phyloP scores from a whole-genome alignment of 2,329 filamentous ascomycete genomes.

The Fusarium gaditjirri region DNA sequence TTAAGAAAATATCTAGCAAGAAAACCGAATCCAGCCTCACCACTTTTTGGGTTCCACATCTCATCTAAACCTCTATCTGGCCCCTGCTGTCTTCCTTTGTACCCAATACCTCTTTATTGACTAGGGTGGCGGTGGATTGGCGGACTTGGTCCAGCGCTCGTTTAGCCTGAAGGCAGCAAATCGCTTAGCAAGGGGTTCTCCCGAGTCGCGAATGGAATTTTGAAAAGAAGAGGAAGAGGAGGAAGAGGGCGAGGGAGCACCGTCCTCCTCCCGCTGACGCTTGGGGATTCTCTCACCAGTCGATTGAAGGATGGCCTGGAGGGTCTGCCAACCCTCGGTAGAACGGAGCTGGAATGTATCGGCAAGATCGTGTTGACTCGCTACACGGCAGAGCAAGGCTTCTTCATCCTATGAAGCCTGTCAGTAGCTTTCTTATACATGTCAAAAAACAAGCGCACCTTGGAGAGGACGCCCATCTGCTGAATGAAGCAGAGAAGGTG shows the following conservation, averaged over 20 bases:
- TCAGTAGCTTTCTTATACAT: background rate
- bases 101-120: conserved; percentile 25
- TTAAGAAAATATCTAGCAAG: conserved; percentile 18
- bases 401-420: conserved; percentile 79
- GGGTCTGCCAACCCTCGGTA: conserved; percentile 91
- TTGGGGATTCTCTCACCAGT: conserved; percentile 96
- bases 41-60: background rate
- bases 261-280: conserved; percentile 60
- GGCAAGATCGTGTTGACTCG: conserved; percentile 80
- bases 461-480: conserved; percentile 81
- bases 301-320: conserved; percentile 93
- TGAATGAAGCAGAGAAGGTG: conserved; percentile 91
- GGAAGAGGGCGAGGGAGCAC: conserved; percentile 44
- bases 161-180: conserved; percentile 74
- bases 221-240: conserved; percentile 45
- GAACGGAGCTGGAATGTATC: conserved; percentile 86
- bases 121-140: conserved; percentile 41
- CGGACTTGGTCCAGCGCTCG: conserved; percentile 48
- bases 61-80: background rate
- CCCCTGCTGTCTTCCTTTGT: background rate
- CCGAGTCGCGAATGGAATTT: conserved; percentile 50
- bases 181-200: conserved; percentile 71
- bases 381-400: conserved; percentile 84
- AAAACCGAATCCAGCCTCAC: conserved; percentile 8
- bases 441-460: conserved; percentile 67